Base-by-base conservation (phyloP, 2,329 filamentous ascomycete species). In the Diaporthe citriasiana region DNA sequence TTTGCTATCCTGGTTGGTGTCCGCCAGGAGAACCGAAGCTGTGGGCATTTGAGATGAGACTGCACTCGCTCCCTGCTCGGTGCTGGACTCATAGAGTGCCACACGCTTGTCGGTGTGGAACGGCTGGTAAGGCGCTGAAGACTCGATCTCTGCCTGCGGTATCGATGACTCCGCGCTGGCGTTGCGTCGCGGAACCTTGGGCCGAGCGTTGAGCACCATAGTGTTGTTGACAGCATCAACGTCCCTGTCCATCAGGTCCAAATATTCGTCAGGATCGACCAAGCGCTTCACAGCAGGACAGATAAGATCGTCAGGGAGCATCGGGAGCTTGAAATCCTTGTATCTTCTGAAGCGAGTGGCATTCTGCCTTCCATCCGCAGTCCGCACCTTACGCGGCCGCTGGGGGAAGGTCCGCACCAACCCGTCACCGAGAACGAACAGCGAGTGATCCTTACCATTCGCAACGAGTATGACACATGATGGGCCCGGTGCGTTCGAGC, bases 41-140 rank as follows among this genome's bases (percentile, higher is more conserved):
- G 82, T 79, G 17, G 84, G 81, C 15, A 82, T 65, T 25, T 82
- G 78, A 50, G 77, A 55, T 17, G 59, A 12, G 76, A 76, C 35
- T 35, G 65, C 57, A 65, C 68, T 50, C 74, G 72, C 35, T 42
- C 65, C 51, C 56, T 66, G 57, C 19, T 73, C 70, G 25, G 78
- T 76, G 47, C 80, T 83, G 80, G 93, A 94, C 55, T 95, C 89
- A 77, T 92, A 93, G 38, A 98, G 86, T n/a, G 89, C 90, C 57
- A 98, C 94, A 4, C 96, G 91, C 71, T 91, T 90, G 80, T 98
- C 95, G 0, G 95, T 97, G 81, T 98, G 96, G 85, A 98, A 98
- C 1, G 97, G 96, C 79, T 98, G 95, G 79, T 98, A 98, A 2
- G 96, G 95, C 6, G 95, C 94, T 80, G 96, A 98, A 1, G 96